Percentiles rank a stretch among this genome's conserved stretches.
phyloP scores from a whole-genome alignment of 768 basidiomycete species.

The Amanita rimosa region DNA sequence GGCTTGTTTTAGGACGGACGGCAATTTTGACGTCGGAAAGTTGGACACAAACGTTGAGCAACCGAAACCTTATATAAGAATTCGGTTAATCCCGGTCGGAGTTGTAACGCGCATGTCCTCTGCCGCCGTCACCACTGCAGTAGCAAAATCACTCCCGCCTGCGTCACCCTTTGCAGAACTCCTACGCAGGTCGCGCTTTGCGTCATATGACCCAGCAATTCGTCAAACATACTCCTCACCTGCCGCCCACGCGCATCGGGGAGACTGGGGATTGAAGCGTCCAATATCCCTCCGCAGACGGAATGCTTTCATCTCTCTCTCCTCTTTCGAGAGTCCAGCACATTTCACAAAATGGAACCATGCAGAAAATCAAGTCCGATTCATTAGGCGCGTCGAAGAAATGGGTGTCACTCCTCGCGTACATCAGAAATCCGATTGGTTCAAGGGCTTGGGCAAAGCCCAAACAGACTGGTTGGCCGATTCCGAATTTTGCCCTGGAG shows the following conservation, averaged over 20 bases:
- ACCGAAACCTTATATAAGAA: constrained; percentile 20
- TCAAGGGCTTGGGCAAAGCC: constrained; percentile 24
- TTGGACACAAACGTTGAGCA: constrained; percentile 15
- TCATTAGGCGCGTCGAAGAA: constrained; percentile 58
- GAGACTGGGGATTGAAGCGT: constrained; percentile 82
- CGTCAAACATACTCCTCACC: constrained; percentile 68
- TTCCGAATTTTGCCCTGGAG: constrained; percentile 21
- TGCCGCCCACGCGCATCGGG: constrained; percentile 59
- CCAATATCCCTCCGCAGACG: constrained; percentile 59
- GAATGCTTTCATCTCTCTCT: constrained; percentile 54
- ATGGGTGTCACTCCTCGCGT: constrained; percentile 31
- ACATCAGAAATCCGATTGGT: constrained; percentile 22
- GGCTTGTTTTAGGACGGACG: constrained; percentile 36
- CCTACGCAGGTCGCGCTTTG: constrained; percentile 74
- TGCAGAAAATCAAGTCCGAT: constrained; percentile 54
- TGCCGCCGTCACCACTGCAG: constrained; percentile 10
- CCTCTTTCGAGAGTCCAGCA: constrained; percentile 58
- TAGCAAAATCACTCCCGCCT: constrained; percentile 17
- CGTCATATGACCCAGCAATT: constrained; percentile 66
- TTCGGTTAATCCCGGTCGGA: constrained; percentile 13
- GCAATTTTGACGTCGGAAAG: constrained; percentile 73
- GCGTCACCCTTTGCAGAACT: constrained; percentile 68
- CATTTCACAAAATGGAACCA: constrained; percentile 72
- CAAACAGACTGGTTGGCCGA: constrained; percentile 20
- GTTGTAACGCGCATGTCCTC: constrained; percentile 10